phyloP scores from a whole-genome alignment of 306 rosid species.

The Prosopis cineraria region DNA sequence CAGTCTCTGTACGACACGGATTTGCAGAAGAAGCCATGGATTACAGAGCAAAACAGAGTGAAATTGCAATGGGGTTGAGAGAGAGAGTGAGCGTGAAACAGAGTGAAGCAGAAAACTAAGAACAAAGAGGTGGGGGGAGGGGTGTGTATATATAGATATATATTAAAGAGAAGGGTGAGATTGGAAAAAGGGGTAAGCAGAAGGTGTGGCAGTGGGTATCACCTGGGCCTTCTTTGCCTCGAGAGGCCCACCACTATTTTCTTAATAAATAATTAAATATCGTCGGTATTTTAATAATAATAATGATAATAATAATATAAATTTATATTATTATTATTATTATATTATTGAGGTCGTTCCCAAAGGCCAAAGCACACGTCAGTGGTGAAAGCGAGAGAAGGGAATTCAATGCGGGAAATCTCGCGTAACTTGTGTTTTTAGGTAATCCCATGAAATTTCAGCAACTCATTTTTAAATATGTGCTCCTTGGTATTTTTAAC shows the following conservation, averaged over 20 bases:
- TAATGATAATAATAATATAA: too few relatives aligned
- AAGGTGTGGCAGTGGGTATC: constrained; percentile 73
- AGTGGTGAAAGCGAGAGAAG: constrained; percentile 50
- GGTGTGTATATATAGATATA: constrained; percentile 44
- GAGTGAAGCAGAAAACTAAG: background rate
- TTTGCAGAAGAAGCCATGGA: constrained; percentile 47
- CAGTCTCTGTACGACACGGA: constrained; percentile 12
- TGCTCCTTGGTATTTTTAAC: too few relatives aligned
- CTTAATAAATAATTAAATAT: too few relatives aligned
- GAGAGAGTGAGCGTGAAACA: background rate
- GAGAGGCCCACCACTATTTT: constrained; percentile 52
- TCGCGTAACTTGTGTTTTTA: constrained; percentile 34
- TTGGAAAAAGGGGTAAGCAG: constrained; percentile 28
- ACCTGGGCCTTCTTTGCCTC: constrained; percentile 71
- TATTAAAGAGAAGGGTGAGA: constrained; percentile 52
- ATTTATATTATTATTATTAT: background rate
- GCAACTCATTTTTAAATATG: too few relatives aligned
- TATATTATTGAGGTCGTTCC: constrained; percentile 41
- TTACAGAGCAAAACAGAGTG: background rate
- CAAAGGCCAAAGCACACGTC: constrained; percentile 84
- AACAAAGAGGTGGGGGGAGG: background rate
- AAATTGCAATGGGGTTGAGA: background rate
- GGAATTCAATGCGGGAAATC: constrained; percentile 64
- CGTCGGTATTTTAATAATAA: too few relatives aligned
- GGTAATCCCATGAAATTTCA: background rate